Base-by-base conservation (phyloP, 768 basidiomycete species). In the Leucocoprinus sp. region DNA sequence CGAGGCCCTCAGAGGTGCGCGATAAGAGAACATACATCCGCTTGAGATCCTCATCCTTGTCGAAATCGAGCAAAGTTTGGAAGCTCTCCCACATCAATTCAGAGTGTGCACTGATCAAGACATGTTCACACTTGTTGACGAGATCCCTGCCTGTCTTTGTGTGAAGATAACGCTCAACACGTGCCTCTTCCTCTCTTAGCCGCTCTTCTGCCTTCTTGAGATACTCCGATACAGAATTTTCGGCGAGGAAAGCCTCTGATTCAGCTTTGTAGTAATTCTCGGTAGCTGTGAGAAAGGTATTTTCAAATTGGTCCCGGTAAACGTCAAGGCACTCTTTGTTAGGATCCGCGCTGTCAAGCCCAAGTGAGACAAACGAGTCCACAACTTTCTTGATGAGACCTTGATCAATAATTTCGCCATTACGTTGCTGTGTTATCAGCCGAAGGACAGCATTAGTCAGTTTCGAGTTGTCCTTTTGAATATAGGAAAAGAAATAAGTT, bases 371-470 rank as follows among this genome's bases (percentile, higher is more conserved):
- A 58, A 98, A 91, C n/a, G 91, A 93, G 55, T 97, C 93, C 51
- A 99, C 85, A 57, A 96, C 90, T 62, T 91, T 92, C 70, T 97
- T 98, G 54, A 98, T 80, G n/a, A 98, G 75, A 37, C 87, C 83
- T 53, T 93, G 91, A 63, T 98, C 93, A 59, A 99, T 92, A 17
- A 78, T 76, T 63, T 98, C 93, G 41, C 96, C 96, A 54, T 97
- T 92, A 54, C 96, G 76, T 68, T 98, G 95, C 38, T 82, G 82
- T 56, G 93, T 84, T 60, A 99, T 92, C 37, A 97, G 72, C 42
- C 84, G 77, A 34, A 98, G 74, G 18, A 98, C 77, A 19, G 93
- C 93, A 45, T 79, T 77, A 0, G 93, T 85, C 19, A 98, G 71
- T 62, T 93, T 93, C 35, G 75, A 68, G 53, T 87, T 71, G 55